Evolutionary conservation across 2,329 filamentous ascomycete species (phyloP).

Genomic region (Pseudopithomyces chartarum): DNA sequence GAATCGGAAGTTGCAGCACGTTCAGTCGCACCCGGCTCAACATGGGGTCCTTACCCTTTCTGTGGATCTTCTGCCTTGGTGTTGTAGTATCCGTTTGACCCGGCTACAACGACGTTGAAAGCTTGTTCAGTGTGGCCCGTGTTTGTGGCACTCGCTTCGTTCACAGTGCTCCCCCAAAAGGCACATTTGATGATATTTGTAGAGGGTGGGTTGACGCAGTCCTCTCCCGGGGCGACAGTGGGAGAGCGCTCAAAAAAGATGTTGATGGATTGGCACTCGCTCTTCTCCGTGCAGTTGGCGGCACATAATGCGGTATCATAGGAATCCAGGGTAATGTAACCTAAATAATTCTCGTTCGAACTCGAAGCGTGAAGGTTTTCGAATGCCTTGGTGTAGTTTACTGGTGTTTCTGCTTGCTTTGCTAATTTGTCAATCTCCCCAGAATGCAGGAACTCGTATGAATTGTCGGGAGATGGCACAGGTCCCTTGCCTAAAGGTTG

Average conservation of each 20-base stretch:
- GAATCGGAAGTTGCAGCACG: not conserved
- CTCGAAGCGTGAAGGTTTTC: conserved; percentile 30
- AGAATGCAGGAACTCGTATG: conserved; percentile 22
- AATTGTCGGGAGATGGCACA: conserved; percentile 13
- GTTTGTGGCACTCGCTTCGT: conserved; percentile 16
- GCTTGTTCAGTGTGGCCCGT: conserved; percentile 12
- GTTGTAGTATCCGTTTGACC: conserved; percentile 27
- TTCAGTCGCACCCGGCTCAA: not conserved
- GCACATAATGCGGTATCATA: conserved; percentile 37
- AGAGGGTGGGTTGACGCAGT: conserved; percentile 21
- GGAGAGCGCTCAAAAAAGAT: conserved; percentile 32
- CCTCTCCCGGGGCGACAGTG: conserved; percentile 9
- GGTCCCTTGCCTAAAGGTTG: conserved; percentile 16
- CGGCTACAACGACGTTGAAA: conserved; percentile 21
- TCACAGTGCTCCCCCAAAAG: conserved; percentile 22
- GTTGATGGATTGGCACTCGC: conserved; percentile 26
- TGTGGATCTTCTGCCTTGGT: not conserved
- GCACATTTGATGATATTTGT: conserved; percentile 30
- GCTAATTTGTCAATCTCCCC: conserved; percentile 17
- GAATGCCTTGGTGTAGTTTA: conserved; percentile 30
- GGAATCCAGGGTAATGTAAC: conserved; percentile 20
- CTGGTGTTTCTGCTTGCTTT: conserved; percentile 25
- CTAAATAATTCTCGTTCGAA: conserved; percentile 24
- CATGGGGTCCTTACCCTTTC: not conserved
- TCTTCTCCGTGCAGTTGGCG: conserved; percentile 17